Conservation (phyloP, 2,329 filamentous ascomycete species). For the Ophiostoma sp. region DNA sequence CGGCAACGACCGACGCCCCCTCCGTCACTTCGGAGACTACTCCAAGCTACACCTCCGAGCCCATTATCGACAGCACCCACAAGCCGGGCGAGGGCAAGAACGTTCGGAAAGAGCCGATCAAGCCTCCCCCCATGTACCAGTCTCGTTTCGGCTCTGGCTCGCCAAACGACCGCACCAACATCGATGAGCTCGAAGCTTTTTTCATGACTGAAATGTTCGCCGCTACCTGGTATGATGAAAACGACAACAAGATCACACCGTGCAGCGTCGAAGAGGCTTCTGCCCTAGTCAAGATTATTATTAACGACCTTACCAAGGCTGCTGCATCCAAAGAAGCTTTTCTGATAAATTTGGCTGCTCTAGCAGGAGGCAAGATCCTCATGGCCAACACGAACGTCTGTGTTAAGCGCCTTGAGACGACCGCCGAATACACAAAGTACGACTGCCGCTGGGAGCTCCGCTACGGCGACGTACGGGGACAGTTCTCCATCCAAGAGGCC, state of each 20-base stretch:
- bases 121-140: not conserved
- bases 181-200: conserved; percentile 51
- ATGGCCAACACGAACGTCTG: conserved; percentile 40
- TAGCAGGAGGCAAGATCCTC: conserved; percentile 50
- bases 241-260: conserved; percentile 39
- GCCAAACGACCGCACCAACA: conserved; percentile 47
- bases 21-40: conserved; percentile 5
- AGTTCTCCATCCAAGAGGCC: conserved; percentile 48
- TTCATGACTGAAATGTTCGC: conserved; percentile 48
- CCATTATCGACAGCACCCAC: not conserved
- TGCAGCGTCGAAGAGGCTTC: conserved; percentile 49
- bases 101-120: not conserved
- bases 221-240: conserved; percentile 47
- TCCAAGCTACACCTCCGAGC: not conserved
- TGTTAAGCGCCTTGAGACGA: conserved; percentile 42
- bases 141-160: conserved; percentile 22
- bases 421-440: conserved; percentile 43
- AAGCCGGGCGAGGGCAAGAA: conserved; percentile 6
- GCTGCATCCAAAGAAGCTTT: conserved; percentile 51
- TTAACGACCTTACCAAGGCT: conserved; percentile 45
- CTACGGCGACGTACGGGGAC: conserved; percentile 48
- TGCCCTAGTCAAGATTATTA: conserved; percentile 49
- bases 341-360: conserved; percentile 53
- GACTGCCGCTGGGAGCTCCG: conserved; percentile 51
- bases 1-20: not conserved